phyloP scores from a whole-genome alignment of 2,329 filamentous ascomycete genomes.

The Aspergillus sp. region DNA sequence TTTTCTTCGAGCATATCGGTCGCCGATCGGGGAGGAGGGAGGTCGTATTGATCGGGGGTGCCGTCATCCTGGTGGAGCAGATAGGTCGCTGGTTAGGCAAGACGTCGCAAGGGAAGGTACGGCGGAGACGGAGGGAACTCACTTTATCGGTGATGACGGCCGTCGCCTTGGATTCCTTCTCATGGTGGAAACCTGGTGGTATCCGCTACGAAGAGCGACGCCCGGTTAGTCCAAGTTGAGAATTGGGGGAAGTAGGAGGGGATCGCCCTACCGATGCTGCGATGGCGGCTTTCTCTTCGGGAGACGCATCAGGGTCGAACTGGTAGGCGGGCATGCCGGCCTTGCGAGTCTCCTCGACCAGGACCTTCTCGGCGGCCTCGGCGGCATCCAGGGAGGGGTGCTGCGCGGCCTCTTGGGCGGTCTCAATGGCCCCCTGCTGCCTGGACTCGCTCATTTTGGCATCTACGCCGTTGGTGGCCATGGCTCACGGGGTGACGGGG shows the following conservation, averaged over 20 bases:
- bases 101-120: background rate
- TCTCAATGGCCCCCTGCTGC: constrained; percentile 75
- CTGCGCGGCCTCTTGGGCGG: constrained; percentile 52
- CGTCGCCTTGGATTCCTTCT: constrained; percentile 40
- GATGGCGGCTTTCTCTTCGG: constrained; percentile 81
- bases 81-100: constrained; percentile 1
- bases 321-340: constrained; percentile 77
- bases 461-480: constrained; percentile 32
- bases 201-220: constrained; percentile 50
- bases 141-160: constrained; percentile 72
- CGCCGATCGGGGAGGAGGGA: constrained; percentile 70
- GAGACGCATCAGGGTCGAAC: constrained; percentile 82
- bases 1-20: constrained; percentile 48
- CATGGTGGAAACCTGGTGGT: constrained; percentile 62
- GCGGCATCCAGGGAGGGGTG: constrained; percentile 63
- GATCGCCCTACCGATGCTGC: constrained; percentile 65
- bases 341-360: constrained; percentile 74
- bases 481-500: constrained; percentile 15
- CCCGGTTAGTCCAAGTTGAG: background rate
- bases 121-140: constrained; percentile 20
- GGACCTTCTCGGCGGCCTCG: constrained; percentile 68
- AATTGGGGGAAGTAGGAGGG: background rate
- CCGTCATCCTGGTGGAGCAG: constrained; percentile 59
- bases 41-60: constrained; percentile 67
- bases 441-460: constrained; percentile 64